These are phyloP conservation scores for Schwanniomyces sp. DNA, from an alignment of 805 yeast species.

Conservation along the genomic window DNA sequence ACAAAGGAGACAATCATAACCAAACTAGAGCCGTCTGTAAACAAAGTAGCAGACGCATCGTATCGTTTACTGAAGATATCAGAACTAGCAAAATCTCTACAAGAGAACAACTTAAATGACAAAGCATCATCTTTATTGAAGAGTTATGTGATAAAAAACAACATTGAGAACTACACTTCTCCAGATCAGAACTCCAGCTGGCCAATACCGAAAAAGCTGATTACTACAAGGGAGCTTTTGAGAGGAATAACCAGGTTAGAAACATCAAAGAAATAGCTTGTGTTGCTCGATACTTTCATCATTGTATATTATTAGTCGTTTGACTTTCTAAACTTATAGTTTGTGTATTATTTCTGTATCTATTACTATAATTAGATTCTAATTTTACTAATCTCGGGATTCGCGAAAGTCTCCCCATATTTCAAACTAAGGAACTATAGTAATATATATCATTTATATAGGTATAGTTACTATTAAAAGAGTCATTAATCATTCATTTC, in stretches of 20 bases:
- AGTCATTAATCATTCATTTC: background rate
- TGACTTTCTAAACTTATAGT: background rate
- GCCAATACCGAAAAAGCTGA: conserved; percentile 16
- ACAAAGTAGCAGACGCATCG: conserved; percentile 33
- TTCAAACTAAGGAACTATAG: background rate
- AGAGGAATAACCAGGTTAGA: conserved; percentile 20
- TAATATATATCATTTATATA: background rate
- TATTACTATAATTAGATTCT: background rate
- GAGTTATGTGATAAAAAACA: conserved; percentile 18
- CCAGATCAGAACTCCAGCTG: conserved; percentile 7
- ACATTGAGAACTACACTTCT: conserved; percentile 8
- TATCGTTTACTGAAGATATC: conserved; percentile 25
- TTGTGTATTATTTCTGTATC: background rate
- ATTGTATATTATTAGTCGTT: background rate
- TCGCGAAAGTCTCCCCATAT: background rate
- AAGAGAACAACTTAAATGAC: conserved; percentile 14
- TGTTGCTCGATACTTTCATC: background rate
- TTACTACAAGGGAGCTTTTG: conserved; percentile 18
- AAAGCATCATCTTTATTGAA: conserved; percentile 19
- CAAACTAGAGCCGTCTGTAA: conserved; percentile 30
- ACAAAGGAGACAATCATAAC: conserved; percentile 13
- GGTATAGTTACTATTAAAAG: background rate
- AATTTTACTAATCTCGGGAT: background rate
- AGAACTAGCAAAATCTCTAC: conserved; percentile 19
- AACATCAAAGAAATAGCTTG: conserved; percentile 1